A percentile compares a stretch with the other conserved stretches of the same genome.
Evolutionary conservation across 2,329 filamentous ascomycete species (phyloP).

Genomic region (Beauveria bassiana): DNA sequence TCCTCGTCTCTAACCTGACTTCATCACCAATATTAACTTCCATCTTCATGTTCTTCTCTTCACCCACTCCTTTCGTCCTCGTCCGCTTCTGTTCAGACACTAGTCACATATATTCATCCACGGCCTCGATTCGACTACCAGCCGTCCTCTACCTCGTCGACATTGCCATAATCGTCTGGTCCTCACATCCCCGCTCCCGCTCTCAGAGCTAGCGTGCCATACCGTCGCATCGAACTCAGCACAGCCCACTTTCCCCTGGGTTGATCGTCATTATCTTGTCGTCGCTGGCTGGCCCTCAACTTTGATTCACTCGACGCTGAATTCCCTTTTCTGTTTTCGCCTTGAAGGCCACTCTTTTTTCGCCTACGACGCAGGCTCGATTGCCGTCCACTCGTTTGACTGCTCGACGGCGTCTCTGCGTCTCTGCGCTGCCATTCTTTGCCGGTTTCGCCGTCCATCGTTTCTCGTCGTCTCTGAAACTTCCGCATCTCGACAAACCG

Average conservation of each 20-base stretch:
- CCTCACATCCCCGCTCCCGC: not conserved
- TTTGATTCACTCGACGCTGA: conserved; percentile 12
- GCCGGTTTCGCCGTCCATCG: not conserved
- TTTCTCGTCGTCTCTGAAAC: conserved; percentile 2
- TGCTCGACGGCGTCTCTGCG: not conserved
- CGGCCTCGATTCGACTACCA: not conserved
- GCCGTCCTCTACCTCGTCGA: not conserved
- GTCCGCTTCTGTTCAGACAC: not conserved
- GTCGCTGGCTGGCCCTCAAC: not conserved
- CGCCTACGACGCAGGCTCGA: not conserved
- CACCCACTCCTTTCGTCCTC: not conserved
- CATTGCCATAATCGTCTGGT: not conserved
- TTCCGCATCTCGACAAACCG: not conserved
- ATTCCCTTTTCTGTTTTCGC: conserved; percentile 6
- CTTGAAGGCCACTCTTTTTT: not conserved
- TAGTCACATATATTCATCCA: not conserved
- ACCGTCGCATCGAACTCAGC: not conserved
- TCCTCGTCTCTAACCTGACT: not conserved
- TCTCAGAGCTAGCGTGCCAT: not conserved
- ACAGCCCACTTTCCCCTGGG: not conserved
- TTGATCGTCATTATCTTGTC: not conserved
- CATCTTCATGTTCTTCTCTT: not conserved
- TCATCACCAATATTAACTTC: not conserved
- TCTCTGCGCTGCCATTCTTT: not conserved
- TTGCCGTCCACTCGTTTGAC: conserved; percentile 10